These are phyloP conservation scores for Suillus discolor DNA, from an alignment of 768 basidiomycete genomes.

Conservation along the genomic window DNA sequence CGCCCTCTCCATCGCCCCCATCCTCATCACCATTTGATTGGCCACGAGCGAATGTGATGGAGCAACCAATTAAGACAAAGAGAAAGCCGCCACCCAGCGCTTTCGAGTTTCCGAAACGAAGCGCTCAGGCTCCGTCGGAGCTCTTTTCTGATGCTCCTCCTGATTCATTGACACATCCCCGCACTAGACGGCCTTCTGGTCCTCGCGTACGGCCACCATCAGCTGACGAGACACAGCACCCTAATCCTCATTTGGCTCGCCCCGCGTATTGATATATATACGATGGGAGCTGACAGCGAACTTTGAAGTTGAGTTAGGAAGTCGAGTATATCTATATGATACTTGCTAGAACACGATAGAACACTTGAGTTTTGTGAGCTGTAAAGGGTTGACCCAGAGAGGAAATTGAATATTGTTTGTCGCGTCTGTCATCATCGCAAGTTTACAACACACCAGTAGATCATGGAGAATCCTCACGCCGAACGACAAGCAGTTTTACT, in stretches of 20 bases:
- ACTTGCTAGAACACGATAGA: background rate
- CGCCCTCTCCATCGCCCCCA: constrained; percentile 15
- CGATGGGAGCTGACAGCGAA: no score
- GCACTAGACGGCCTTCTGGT: constrained; percentile 35
- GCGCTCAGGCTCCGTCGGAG: constrained; percentile 13
- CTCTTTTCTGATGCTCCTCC: background rate
- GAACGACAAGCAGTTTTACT: constrained; percentile 90
- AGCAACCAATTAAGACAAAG: constrained; percentile 23
- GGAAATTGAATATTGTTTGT: background rate
- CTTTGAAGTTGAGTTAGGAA: background rate
- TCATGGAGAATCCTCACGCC: constrained; percentile 95
- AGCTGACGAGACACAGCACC: constrained; percentile 14
- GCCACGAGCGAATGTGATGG: constrained; percentile 48
- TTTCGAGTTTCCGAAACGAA: constrained; percentile 25
- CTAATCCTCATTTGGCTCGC: background rate
- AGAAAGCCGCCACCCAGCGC: constrained; percentile 18
- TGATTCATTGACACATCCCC: constrained; percentile 19
- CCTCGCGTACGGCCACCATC: constrained; percentile 28
- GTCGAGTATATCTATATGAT: background rate
- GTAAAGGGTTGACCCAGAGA: background rate
- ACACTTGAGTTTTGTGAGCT: background rate
- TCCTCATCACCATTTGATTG: constrained; percentile 54
- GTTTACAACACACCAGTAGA: constrained; percentile 13
- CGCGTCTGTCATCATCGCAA: background rate
- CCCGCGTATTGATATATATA: background rate